Evolutionary conservation across 345 rosid genomes (phyloP), one percentile per base, ranked within the genome.

Genomic region (Rhodomyrtus tomentosa): DNA sequence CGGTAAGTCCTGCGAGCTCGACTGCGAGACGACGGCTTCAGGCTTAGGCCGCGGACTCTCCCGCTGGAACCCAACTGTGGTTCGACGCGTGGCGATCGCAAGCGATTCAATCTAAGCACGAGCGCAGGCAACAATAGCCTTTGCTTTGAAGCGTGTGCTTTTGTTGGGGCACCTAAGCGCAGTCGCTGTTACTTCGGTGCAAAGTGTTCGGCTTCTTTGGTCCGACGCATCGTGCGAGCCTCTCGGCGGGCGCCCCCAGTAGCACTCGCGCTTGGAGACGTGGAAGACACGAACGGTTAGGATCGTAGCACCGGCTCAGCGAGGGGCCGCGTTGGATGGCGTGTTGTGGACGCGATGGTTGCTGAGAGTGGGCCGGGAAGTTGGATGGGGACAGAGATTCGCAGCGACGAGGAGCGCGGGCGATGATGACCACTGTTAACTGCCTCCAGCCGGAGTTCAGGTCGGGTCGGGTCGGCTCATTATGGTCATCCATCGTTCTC

Each of bases 111-210:
- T 50, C 38, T 48, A 25, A 0, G 42, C 79, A 59, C 25, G 55
- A 58, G 49, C 48, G 48, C 56, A 29, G 56, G 25, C 3, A 21
- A 40, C 25, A 2, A 2, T 18, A 8, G 55, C 21, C 49, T 25
- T 2, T 4, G 42, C 27, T 11, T 82, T 18, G 20, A 54, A 27
- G 68, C 45, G 36, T 1, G 79, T 32, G 76, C 24, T 68, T 18
- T 56, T 18, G 53, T 83, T 49, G 22, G 84, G 84, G 48, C 54
- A 14, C 22, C 80, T 24, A 9, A 45, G 54, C 10, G 80, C 4
- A 84, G 82, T 84, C 10, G 80, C 4, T 72, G 82, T 84, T 51
- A 73, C 85, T 84, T 84, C 85, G 54, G 82, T 38, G 4, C 62
- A 54, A 84, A 74, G 85, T 5, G 42, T 58, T n/a, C 36, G 55